These are phyloP conservation scores for Mercurialis annua DNA, from an alignment of 345 rosid species.

Conservation along the genomic window DNA sequence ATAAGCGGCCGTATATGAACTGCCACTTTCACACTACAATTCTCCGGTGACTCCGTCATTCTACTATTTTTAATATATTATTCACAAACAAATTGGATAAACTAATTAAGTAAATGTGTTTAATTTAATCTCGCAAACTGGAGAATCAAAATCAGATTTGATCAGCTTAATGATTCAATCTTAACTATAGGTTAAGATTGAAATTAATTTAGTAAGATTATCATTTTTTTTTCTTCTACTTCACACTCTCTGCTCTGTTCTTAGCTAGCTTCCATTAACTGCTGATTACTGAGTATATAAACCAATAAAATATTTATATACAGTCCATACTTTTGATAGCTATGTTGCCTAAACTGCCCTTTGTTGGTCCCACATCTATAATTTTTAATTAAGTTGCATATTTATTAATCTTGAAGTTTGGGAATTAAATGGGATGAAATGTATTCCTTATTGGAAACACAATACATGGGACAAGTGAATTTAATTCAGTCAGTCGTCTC, in stretches of 20 bases:
- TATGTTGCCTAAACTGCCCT: conserved; percentile 5
- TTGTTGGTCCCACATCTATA: neutral
- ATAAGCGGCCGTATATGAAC: conserved; percentile 26
- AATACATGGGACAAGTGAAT: too few relatives aligned
- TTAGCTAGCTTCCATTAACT: neutral
- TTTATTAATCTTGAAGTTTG: too few relatives aligned
- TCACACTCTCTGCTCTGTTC: conserved; percentile 18
- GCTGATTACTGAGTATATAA: neutral
- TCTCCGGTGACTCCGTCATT: conserved; percentile 14
- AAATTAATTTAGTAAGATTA: too few relatives aligned
- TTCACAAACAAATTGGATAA: neutral
- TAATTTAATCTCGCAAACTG: conserved; percentile 6
- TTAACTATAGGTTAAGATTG: too few relatives aligned
- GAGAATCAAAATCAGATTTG: conserved; percentile 20
- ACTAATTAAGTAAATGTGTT: conserved; percentile 12
- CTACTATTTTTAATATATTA: neutral
- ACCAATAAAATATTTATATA: neutral
- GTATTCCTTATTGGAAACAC: too few relatives aligned
- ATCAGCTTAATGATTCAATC: too few relatives aligned
- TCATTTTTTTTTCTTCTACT: too few relatives aligned
- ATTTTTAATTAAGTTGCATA: too few relatives aligned
- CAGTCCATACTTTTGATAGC: neutral
- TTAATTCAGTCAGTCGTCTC: too few relatives aligned
- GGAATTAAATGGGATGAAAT: too few relatives aligned
- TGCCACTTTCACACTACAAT: conserved; percentile 28